Evolutionary conservation across 1,139 yeast species (phyloP).

Genomic region (Tardiomyces blankii): DNA sequence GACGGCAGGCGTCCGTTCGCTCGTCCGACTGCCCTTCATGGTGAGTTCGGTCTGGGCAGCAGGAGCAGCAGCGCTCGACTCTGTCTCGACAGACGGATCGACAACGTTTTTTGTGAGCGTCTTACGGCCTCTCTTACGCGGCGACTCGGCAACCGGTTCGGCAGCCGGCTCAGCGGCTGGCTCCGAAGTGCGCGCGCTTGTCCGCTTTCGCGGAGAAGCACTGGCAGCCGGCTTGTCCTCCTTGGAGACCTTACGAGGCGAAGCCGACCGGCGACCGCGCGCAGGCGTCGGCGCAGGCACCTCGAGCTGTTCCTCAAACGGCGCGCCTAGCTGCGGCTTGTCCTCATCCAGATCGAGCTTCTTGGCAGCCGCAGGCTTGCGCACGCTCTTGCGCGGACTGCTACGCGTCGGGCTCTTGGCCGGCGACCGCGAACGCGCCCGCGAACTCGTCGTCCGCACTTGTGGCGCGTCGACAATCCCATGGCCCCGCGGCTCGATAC

Average conservation of each 20-base stretch:
- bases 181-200: slow-evolving; percentile 1
- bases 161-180: slow-evolving; percentile 2
- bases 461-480: slow-evolving; percentile 25
- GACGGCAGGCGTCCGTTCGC: not conserved
- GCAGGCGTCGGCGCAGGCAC: slow-evolving; percentile 1
- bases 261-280: slow-evolving; percentile 1
- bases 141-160: slow-evolving; percentile 3
- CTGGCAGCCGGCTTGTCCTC: slow-evolving; percentile 3
- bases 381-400: not conserved
- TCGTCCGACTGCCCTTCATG: slow-evolving; percentile 1
- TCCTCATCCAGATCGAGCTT: not conserved
- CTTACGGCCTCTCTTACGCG: slow-evolving; percentile 6
- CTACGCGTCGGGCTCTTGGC: not conserved
- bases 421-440: slow-evolving; percentile 3
- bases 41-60: slow-evolving; percentile 4
- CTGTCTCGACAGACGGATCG: slow-evolving; percentile 6
- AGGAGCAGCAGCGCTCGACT: not conserved
- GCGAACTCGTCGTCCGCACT: slow-evolving; percentile 6
- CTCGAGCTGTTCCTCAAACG: slow-evolving; percentile 1
- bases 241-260: not conserved
- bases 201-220: slow-evolving; percentile 1
- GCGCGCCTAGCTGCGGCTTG: not conserved
- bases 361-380: not conserved
- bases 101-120: slow-evolving; percentile 5
- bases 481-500: slow-evolving; percentile 17